Evolutionary conservation across 805 yeast species (phyloP).

Genomic region (Lachancea dasiensis): DNA sequence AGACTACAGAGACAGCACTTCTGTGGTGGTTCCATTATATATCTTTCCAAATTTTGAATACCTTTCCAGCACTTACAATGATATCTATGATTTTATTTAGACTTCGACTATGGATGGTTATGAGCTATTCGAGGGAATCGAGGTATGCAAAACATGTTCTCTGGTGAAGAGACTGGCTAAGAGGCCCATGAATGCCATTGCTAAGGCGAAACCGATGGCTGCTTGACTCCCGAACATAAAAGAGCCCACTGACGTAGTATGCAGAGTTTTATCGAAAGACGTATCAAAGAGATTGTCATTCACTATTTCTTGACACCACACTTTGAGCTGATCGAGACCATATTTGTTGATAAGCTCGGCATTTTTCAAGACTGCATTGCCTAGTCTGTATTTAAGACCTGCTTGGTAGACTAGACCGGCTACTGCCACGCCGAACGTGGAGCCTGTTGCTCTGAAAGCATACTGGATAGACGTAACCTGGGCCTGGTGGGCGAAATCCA

Average conservation of each 20-base stretch:
- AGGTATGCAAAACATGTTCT: constrained; percentile 51
- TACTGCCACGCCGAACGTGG: constrained; percentile 67
- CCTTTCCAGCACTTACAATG: too few species aligned
- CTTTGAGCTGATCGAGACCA: constrained; percentile 1
- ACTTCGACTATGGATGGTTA: too few species aligned
- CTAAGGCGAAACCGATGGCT: constrained; percentile 43
- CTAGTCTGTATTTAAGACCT: constrained; percentile 33
- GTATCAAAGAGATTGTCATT: constrained; percentile 9
- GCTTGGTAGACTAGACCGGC: constrained; percentile 63
- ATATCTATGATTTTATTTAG: too few species aligned
- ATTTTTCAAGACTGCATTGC: constrained; percentile 12
- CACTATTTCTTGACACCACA: constrained; percentile 8
- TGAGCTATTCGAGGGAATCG: constrained; percentile 22
- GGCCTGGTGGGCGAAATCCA: constrained; percentile 64
- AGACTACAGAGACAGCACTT: too few species aligned
- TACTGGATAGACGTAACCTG: constrained; percentile 81
- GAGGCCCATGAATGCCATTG: constrained; percentile 38
- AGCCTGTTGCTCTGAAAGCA: constrained; percentile 76
- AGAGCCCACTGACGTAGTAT: constrained; percentile 39
- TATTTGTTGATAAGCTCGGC: constrained; percentile 3
- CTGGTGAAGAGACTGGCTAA: constrained; percentile 41
- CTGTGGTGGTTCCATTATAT: too few species aligned
- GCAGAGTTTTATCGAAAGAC: constrained; percentile 33
- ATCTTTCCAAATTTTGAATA: too few species aligned
- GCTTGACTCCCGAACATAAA: constrained; percentile 46